A percentile compares a stretch with the other conserved stretches of the same genome.
phyloP scores from a whole-genome alignment of 345 rosid species.

The Eutrema yunnanense region DNA sequence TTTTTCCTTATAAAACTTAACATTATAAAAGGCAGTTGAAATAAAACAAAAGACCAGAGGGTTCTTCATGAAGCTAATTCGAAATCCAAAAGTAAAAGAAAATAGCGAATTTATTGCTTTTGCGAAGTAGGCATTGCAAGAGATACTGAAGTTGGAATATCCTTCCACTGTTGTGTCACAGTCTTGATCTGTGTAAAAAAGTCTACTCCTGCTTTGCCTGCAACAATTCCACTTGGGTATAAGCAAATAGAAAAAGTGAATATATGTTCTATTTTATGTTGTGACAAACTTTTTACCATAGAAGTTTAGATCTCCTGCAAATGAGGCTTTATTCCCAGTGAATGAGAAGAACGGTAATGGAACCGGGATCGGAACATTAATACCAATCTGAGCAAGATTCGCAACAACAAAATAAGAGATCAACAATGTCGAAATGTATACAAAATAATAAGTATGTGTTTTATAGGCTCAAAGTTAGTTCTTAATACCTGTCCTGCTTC shows the following conservation, averaged over 20 bases:
- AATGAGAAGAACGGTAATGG: constrained; percentile 97
- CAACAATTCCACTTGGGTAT: background rate
- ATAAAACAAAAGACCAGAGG: no score
- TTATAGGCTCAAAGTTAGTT: background rate
- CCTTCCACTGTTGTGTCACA: constrained; percentile 97
- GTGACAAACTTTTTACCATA: constrained; percentile 49
- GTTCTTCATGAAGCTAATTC: no score
- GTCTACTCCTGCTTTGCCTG: constrained; percentile 96
- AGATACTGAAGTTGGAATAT: constrained; percentile 69
- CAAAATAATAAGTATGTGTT: no score
- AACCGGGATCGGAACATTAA: constrained; percentile 95
- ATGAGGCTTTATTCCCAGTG: constrained; percentile 90
- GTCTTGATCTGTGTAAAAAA: constrained; percentile 94
- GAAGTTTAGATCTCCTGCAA: constrained; percentile 94
- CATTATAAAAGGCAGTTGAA: no score
- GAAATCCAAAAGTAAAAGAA: background rate
- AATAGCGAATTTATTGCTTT: constrained; percentile 26
- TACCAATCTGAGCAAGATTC: constrained; percentile 56
- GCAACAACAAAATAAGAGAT: background rate
- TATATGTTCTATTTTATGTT: background rate
- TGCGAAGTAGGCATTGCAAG: constrained; percentile 99
- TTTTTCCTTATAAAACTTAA: no score
- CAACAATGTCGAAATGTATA: constrained; percentile 1
- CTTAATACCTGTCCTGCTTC: constrained; percentile 87
- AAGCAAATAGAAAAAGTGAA: background rate